phyloP scores from a whole-genome alignment of 2,329 filamentous ascomycete species.

The Colletotrichum truncatum region DNA sequence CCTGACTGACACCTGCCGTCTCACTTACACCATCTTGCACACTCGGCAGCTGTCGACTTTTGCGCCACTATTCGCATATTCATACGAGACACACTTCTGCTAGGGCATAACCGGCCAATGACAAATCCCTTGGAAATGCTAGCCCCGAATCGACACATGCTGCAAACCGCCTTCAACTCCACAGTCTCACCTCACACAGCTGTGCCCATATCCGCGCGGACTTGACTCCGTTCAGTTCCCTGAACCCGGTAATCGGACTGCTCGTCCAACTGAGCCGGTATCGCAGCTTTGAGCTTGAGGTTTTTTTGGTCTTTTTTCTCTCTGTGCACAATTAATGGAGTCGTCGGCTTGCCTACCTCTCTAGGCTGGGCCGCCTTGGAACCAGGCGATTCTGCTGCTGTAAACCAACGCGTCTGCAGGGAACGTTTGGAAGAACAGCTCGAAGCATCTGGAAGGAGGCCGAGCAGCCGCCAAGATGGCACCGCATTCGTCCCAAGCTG shows the following conservation, averaged over 20 bases:
- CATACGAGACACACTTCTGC: background rate
- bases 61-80: background rate
- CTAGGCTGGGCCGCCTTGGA: background rate
- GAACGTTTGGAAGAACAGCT: background rate
- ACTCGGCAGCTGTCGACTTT: background rate
- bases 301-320: no score
- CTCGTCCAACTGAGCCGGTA: background rate
- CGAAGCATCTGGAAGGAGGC: conserved; percentile 4
- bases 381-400: background rate
- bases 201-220: background rate
- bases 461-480: conserved; percentile 18
- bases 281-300: conserved; percentile 6
- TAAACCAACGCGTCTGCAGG: conserved; percentile 5
- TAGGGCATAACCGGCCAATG: background rate
- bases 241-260: conserved; percentile 19
- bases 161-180: conserved; percentile 4
- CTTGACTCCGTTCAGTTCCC: background rate
- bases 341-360: background rate
- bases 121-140: background rate
- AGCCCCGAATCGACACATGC: background rate
- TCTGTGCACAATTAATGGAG: background rate
- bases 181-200: background rate
- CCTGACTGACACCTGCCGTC: background rate
- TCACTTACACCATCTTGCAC: background rate
- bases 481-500: conserved; percentile 1